A percentile compares a stretch with the other conserved stretches of the same genome.
Evolutionary conservation across 73 alveolate species (phyloP).

Genomic region (Urostyla sp.): DNA sequence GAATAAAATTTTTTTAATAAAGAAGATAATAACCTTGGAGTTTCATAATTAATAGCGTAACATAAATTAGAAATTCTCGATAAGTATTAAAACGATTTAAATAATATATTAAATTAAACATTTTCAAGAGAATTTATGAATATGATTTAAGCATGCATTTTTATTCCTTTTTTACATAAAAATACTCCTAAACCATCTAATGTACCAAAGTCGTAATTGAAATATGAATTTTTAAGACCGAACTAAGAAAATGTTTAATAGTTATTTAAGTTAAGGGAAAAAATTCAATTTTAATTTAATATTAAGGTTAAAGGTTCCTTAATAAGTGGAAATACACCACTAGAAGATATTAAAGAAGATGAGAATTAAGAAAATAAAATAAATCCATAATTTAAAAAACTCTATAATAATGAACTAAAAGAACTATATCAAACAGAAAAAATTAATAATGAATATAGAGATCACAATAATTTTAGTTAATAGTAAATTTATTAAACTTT

Average conservation of each 20-base stretch:
- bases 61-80: constrained; percentile 36
- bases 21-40: constrained; percentile 7
- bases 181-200: constrained; percentile 4
- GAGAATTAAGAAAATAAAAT: background rate
- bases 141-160: constrained; percentile 17
- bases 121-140: constrained; percentile 29
- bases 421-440: background rate
- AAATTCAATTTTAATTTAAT: background rate
- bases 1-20: background rate
- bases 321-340: background rate
- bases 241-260: background rate
- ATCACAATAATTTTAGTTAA: background rate
- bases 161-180: constrained; percentile 25
- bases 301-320: background rate
- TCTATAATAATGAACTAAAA: background rate
- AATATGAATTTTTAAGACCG: constrained; percentile 24
- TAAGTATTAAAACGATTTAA: background rate
- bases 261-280: background rate
- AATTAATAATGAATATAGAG: background rate
- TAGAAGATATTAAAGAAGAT: background rate
- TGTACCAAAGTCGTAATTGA: constrained; percentile 23
- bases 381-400: background rate
- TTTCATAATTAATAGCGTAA: background rate
- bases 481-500: background rate
- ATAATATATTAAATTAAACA: background rate